A percentile compares a stretch with the other conserved stretches of the same genome.
Conservation (phyloP, 257 asterid genomes). For the Penstemon newberryi region DNA sequence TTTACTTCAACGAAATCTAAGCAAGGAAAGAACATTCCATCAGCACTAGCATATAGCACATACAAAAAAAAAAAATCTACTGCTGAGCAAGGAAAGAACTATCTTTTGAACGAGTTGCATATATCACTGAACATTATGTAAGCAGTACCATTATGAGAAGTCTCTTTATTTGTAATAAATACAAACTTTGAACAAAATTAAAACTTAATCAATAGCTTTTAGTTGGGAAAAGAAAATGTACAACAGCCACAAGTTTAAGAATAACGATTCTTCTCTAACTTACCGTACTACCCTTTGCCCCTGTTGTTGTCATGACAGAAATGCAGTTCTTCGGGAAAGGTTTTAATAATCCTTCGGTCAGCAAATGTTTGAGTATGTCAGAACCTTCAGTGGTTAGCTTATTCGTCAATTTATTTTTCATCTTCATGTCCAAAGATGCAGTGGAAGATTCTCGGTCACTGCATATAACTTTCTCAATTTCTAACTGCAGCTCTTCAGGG, state of each 20-base stretch:
- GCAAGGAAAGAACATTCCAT: background rate
- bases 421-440: conserved; percentile 84
- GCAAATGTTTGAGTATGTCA: conserved; percentile 75
- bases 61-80: background rate
- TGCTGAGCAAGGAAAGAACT: background rate
- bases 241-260: conserved; percentile 8
- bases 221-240: background rate
- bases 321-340: conserved; percentile 97
- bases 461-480: conserved; percentile 74
- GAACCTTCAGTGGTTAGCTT: conserved; percentile 66
- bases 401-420: conserved; percentile 84
- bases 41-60: background rate
- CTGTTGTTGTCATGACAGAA: conserved; percentile 92
- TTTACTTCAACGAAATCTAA: background rate
- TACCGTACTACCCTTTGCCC: conserved; percentile 99
- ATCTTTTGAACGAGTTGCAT: background rate
- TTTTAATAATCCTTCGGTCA: conserved; percentile 71
- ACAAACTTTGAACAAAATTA: background rate
- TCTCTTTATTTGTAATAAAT: background rate
- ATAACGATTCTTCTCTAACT: conserved; percentile 32
- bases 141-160: background rate
- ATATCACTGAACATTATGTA: too few species aligned
- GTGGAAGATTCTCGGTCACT: conserved; percentile 77
- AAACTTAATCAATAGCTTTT: conserved; percentile 4
- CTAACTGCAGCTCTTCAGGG: conserved; percentile 85